Evolutionary conservation across 2,329 filamentous ascomycete genomes (phyloP), one percentile per base, ranked within the genome.

Genomic region (Blastomyces emzantsi): DNA sequence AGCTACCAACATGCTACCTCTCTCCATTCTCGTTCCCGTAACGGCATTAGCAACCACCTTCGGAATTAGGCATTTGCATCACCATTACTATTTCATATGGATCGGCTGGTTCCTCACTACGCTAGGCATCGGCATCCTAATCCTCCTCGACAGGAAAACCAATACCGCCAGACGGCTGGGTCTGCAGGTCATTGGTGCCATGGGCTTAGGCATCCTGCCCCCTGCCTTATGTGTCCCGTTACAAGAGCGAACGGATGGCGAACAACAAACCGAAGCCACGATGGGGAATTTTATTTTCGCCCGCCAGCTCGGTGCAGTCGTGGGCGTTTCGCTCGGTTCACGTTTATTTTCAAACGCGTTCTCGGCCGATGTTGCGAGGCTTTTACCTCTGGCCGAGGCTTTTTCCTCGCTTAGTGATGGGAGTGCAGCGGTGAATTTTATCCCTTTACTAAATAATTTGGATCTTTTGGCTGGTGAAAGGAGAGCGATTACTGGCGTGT

Each of bases 61-160:
- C 0, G 85, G 84, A 15, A 52, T 62, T n/a, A 30, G 51, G 41
- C 28, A 30, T n/a, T 41, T 36, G 9, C n/a, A 49, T 30, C 76
- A 74, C 47, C 89, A 88, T 71, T 79, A 83, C 67, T 84, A 81
- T 80, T 79, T 82, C 0, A 76, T 86, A 63, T 85, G 85, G 80
- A 64, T 69, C 2, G 87, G 87, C 36, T 90, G 87, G 87, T 66
- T 74, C 1, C 69, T 87, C 2, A 80, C 82, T 1, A 85, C 83
- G 0, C 68, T 86, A 1, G 85, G 86, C 2, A 75, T 82, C 8
- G 87, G 87, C 82, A 2, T 76, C 15, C 65, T 75, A 51, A 70
- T 67, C 39, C 67, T 73, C 19, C 69, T 74, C 43, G 69, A 70
- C 15, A 62, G 80, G 5, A 87, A 84, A 1, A 76, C 77, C 1